Percentiles rank a stretch among this genome's conserved stretches.
These are phyloP conservation scores for Cryptococcus maquisensis DNA, from an alignment of 1,284 basidiomycete genomes.

Conservation along the genomic window DNA sequence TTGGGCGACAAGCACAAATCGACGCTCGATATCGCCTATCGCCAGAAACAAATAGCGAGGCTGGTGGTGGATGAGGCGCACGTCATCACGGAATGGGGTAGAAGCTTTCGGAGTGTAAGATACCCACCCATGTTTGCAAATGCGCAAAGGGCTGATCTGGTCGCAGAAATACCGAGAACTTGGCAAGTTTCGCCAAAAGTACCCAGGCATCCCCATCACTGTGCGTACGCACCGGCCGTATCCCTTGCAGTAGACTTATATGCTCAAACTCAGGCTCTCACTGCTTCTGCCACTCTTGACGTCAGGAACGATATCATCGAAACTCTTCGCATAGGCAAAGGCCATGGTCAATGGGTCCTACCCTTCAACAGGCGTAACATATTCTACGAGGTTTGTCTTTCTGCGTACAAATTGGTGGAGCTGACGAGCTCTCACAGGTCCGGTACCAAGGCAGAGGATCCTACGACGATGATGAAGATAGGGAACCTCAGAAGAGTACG, in stretches of 20 bases:
- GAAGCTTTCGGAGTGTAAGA: conserved; percentile 61
- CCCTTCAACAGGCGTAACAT: conserved; percentile 76
- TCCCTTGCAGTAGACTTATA: conserved; percentile 9
- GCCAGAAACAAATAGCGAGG: conserved; percentile 59
- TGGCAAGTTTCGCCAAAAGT: conserved; percentile 64
- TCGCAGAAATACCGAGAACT: conserved; percentile 62
- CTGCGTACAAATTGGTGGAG: neutral
- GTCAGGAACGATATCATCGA: conserved; percentile 68
- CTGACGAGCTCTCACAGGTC: conserved; percentile 10
- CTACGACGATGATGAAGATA: conserved; percentile 5
- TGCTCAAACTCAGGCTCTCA: conserved; percentile 48
- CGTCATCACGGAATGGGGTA: conserved; percentile 87
- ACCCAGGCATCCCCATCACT: conserved; percentile 72
- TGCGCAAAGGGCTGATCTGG: neutral
- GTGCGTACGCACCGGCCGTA: conserved; percentile 45
- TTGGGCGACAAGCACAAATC: conserved; percentile 56
- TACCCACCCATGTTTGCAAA: too few relatives aligned
- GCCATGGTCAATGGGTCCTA: conserved; percentile 63
- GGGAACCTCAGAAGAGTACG: conserved; percentile 3
- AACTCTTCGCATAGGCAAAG: conserved; percentile 59
- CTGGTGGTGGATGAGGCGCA: conserved; percentile 83
- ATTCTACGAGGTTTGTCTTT: conserved; percentile 63
- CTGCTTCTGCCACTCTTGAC: conserved; percentile 52
- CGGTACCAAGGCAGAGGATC: conserved; percentile 18
- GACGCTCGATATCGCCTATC: conserved; percentile 56